Evolutionary conservation across 106 monocot genomes (phyloP).

Genomic region (Apostasia shenzhenica): DNA sequence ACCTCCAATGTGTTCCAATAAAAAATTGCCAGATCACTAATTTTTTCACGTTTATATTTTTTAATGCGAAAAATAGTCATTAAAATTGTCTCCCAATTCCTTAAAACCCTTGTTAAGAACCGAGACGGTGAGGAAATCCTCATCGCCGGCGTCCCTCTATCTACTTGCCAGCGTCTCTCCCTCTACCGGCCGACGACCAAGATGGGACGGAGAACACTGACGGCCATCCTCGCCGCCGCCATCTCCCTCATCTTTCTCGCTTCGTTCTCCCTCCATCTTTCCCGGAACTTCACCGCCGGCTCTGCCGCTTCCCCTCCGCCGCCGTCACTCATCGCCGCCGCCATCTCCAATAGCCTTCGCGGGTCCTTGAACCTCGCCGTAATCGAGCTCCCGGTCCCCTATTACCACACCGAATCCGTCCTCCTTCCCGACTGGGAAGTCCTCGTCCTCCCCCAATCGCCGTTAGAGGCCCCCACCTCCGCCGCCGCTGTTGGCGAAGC

Average conservation of each 20-base stretch:
- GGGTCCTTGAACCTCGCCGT: not conserved
- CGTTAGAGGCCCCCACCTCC: not conserved
- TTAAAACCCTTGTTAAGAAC: no score
- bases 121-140: no score
- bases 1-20: no score
- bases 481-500: not conserved
- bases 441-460: constrained; percentile 20
- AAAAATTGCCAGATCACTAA: no score
- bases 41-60: no score
- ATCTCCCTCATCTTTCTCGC: not conserved
- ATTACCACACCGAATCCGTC: constrained; percentile 15
- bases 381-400: not conserved
- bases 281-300: not conserved
- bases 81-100: no score
- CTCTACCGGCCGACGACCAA: not conserved
- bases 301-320: not conserved
- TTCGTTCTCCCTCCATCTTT: not conserved
- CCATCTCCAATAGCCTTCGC: not conserved
- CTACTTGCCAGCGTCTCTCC: not conserved
- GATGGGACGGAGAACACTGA: not conserved
- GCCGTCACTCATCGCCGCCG: not conserved
- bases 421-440: constrained; percentile 71
- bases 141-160: no score
- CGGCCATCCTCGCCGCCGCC: not conserved
- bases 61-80: not conserved